Conservation (phyloP, 495 filamentous ascomycete species). For the Penicillium psychrofluorescens region DNA sequence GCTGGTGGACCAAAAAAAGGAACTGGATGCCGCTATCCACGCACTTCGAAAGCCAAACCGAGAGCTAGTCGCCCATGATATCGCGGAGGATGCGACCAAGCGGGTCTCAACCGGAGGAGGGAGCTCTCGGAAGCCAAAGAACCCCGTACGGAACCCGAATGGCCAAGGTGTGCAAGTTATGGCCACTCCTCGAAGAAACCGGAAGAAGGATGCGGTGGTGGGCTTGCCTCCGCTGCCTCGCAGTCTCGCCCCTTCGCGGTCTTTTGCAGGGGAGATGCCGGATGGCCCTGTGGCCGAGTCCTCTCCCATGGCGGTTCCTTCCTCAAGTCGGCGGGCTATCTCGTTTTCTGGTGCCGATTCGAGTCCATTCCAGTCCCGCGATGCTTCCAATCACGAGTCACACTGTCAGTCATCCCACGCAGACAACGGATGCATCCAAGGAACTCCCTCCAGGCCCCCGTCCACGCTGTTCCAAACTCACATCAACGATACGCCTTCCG, state of each 20-base stretch:
- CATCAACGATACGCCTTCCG: slow-evolving; percentile 7
- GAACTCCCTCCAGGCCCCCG: slow-evolving; percentile 47
- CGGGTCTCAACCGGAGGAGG: slow-evolving; percentile 32
- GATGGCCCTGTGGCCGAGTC: slow-evolving; percentile 15
- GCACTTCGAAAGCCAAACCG: slow-evolving; percentile 84
- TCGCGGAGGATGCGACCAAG: slow-evolving; percentile 63
- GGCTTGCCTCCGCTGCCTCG: slow-evolving; percentile 27
- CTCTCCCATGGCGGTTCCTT: slow-evolving; percentile 16
- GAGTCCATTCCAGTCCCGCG: slow-evolving; percentile 12
- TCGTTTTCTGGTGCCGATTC: slow-evolving; percentile 23
- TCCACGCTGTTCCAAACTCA: slow-evolving; percentile 24
- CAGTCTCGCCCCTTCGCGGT: slow-evolving; percentile 18
- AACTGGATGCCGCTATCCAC: slow-evolving; percentile 76
- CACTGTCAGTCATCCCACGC: slow-evolving; percentile 2
- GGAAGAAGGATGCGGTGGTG: slow-evolving; percentile 28
- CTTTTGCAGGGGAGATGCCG: slow-evolving; percentile 18
- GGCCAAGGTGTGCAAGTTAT: slow-evolving; percentile 61
- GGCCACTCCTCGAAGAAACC: slow-evolving; percentile 61
- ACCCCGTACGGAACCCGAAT: slow-evolving; percentile 53
- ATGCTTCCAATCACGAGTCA: neutral
- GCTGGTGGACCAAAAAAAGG: slow-evolving; percentile 58
- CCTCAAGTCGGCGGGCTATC: slow-evolving; percentile 14
- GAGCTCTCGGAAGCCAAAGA: slow-evolving; percentile 50
- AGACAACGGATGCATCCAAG: slow-evolving; percentile 29
- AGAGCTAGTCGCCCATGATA: slow-evolving; percentile 62